These are phyloP conservation scores for Dryas octopetala DNA, from an alignment of 306 rosid genomes.

Conservation along the genomic window DNA sequence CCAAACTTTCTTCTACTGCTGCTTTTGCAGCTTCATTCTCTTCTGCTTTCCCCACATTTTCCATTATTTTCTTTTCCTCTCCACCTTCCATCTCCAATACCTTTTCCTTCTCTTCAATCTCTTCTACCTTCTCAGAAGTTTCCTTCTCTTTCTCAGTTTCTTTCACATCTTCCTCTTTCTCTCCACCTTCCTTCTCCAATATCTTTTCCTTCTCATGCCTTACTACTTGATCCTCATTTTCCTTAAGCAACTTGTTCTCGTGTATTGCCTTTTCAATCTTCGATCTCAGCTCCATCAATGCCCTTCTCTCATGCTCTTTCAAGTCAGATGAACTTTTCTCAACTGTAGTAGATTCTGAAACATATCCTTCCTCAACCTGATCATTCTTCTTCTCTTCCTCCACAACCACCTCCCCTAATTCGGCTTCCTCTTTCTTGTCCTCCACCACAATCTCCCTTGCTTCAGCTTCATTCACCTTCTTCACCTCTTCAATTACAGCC, in stretches of 20 bases:
- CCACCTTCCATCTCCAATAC: neutral
- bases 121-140: neutral
- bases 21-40: neutral
- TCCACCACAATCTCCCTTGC: neutral
- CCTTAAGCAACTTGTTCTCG: slow-evolving; percentile 5
- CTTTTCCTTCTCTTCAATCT: slow-evolving; percentile 3
- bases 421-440: neutral
- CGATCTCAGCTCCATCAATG: slow-evolving; percentile 8
- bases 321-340: neutral
- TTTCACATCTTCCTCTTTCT: neutral
- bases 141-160: neutral
- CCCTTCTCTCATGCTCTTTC: slow-evolving; percentile 10
- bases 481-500: neutral
- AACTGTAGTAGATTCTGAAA: neutral
- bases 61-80: neutral
- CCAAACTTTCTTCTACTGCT: neutral
- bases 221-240: neutral
- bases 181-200: neutral
- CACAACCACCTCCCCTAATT: neutral
- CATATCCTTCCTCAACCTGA: neutral
- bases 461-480: neutral
- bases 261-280: slow-evolving; percentile 5
- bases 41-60: neutral
- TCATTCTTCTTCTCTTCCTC: neutral
- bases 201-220: neutral